Evolutionary conservation across 192 early-diverging fungal genomes (phyloP).

Genomic region (Borealophlyctis nickersoniae): DNA sequence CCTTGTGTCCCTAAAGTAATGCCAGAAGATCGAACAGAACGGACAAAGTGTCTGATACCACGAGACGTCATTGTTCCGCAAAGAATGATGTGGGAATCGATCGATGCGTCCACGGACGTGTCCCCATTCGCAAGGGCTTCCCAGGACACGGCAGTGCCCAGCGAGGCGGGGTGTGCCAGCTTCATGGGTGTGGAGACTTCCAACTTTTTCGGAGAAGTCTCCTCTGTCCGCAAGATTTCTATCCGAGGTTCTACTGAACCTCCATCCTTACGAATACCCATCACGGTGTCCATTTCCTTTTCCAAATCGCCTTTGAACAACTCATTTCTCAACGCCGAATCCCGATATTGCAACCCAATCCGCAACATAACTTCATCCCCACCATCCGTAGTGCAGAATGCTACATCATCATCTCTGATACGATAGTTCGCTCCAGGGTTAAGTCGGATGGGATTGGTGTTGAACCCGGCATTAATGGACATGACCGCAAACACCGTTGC

Average conservation of each 20-base stretch:
- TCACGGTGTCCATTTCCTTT: slow-evolving; percentile 32
- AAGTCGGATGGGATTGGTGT: slow-evolving; percentile 33
- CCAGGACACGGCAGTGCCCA: neutral
- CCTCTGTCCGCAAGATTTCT: neutral
- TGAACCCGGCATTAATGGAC: slow-evolving; percentile 36
- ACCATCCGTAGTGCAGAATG: slow-evolving; percentile 36
- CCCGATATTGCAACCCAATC: slow-evolving; percentile 45
- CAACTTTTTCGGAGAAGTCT: neutral
- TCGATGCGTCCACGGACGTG: neutral
- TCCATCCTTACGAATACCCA: slow-evolving; percentile 1
- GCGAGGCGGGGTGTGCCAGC: neutral
- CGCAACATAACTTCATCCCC: slow-evolving; percentile 46
- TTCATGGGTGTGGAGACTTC: neutral
- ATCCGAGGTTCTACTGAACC: too few relatives aligned
- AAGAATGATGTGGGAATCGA: slow-evolving; percentile 41
- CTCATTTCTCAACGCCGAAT: slow-evolving; percentile 29
- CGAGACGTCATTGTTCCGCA: slow-evolving; percentile 43
- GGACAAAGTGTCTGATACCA: slow-evolving; percentile 45
- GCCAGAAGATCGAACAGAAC: slow-evolving; percentile 27
- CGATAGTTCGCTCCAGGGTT: slow-evolving; percentile 35
- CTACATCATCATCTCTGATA: slow-evolving; percentile 38
- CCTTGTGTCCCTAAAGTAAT: neutral
- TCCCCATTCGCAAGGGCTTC: neutral
- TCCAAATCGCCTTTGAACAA: slow-evolving; percentile 35
- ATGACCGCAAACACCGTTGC: slow-evolving; percentile 45